Percentiles rank a stretch among this genome's conserved stretches.
These are phyloP conservation scores for Candida nanaspora DNA, from an alignment of 805 yeast genomes.

Conservation along the genomic window DNA sequence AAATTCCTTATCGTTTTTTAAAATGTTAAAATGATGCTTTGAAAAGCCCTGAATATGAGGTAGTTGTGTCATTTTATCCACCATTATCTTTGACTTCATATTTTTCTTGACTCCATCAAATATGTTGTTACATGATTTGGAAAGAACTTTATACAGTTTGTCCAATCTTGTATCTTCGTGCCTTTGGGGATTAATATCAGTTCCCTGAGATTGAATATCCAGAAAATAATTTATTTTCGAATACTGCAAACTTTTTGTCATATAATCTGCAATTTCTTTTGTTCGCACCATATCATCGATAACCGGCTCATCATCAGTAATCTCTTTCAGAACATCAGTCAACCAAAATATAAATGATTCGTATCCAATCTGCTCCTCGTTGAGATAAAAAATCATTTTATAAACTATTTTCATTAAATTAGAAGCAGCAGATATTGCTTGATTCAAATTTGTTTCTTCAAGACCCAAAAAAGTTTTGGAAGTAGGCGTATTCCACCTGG, in stretches of 20 bases:
- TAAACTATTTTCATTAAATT: conserved; percentile 27
- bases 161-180: not conserved
- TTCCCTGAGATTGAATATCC: not conserved
- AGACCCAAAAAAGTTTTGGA: conserved; percentile 13
- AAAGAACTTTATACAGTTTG: conserved; percentile 7
- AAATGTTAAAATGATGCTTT: not conserved
- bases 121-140: conserved; percentile 7
- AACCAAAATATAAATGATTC: conserved; percentile 40
- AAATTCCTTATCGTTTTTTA: not conserved
- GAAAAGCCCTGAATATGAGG: conserved; percentile 2
- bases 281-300: conserved; percentile 12
- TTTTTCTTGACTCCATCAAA: conserved; percentile 12
- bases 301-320: conserved; percentile 29
- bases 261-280: conserved; percentile 24
- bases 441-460: conserved; percentile 9
- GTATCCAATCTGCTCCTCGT: conserved; percentile 39
- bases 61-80: conserved; percentile 5
- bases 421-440: conserved; percentile 12
- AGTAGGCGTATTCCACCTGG: conserved; percentile 28
- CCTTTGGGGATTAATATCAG: not conserved
- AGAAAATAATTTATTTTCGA: conserved; percentile 3
- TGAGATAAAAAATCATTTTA: conserved; percentile 33
- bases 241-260: conserved; percentile 15
- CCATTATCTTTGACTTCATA: conserved; percentile 13
- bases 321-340: conserved; percentile 28